Evolutionary conservation across 495 filamentous ascomycete genomes (phyloP).

Genomic region (Neurospora sp.): DNA sequence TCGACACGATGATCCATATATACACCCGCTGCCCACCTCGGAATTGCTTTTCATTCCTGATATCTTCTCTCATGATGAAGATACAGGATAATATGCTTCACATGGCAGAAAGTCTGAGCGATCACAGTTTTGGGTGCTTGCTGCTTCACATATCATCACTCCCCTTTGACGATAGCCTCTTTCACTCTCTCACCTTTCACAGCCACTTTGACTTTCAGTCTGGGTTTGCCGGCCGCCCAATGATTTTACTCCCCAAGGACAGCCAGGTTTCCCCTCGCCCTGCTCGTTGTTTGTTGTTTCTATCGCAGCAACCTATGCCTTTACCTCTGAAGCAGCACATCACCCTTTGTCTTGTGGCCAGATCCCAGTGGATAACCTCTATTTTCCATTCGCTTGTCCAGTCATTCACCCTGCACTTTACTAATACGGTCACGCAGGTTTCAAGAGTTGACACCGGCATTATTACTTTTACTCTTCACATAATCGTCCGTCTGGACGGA

Average conservation of each 20-base stretch:
- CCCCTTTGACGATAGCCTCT: neutral
- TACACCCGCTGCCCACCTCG: neutral
- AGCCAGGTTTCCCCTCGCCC: neutral
- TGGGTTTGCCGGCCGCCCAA: neutral
- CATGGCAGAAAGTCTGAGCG: neutral
- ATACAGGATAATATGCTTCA: neutral
- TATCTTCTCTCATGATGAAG: neutral
- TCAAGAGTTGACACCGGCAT: neutral
- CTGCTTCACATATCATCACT: neutral
- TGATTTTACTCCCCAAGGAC: neutral
- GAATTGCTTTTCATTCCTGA: neutral
- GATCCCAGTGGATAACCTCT: neutral
- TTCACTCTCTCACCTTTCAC: neutral
- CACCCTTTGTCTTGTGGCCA: neutral
- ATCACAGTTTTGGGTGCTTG: neutral
- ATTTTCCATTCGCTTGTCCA: neutral
- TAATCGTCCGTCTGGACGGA: neutral
- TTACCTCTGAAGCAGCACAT: neutral
- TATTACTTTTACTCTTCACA: neutral
- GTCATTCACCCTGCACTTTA: neutral
- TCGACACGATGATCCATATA: neutral
- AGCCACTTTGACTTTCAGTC: neutral
- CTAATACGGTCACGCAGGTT: neutral
- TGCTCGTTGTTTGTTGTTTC: neutral
- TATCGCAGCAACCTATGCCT: neutral